These are phyloP conservation scores for Curvularia sp. DNA, from an alignment of 2,329 filamentous ascomycete genomes.

Conservation along the genomic window DNA sequence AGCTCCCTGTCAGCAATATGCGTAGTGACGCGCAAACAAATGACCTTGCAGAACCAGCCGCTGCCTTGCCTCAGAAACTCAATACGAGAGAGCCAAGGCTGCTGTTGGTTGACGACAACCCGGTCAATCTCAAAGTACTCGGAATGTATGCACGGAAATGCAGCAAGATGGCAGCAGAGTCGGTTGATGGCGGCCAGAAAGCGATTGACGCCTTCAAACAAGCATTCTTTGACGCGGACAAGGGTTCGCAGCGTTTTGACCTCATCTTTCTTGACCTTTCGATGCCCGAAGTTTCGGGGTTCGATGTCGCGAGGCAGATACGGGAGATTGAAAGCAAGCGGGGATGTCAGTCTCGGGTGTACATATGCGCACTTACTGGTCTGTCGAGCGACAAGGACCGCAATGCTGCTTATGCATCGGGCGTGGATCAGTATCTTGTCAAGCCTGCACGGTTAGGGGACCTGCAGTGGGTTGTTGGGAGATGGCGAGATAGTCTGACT, in stretches of 20 bases:
- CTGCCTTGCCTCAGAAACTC: neutral
- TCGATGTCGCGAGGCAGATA: conserved; percentile 16
- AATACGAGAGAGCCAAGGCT: conserved; percentile 5
- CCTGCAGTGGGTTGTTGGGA: conserved; percentile 7
- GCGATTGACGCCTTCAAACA: conserved; percentile 13
- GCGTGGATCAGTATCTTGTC: conserved; percentile 15
- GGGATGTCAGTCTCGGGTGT: conserved; percentile 3
- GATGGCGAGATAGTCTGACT: conserved; percentile 7
- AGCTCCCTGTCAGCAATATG: neutral
- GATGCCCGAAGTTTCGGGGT: conserved; percentile 14
- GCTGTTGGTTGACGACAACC: conserved; percentile 16
- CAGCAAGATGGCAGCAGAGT: conserved; percentile 6
- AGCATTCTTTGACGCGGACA: neutral
- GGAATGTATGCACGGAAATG: conserved; percentile 15
- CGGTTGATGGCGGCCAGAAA: conserved; percentile 12
- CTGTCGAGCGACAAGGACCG: conserved; percentile 15
- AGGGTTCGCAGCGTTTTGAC: conserved; percentile 6
- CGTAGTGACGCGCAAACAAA: neutral
- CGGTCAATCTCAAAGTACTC: conserved; percentile 15
- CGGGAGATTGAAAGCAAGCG: conserved; percentile 10
- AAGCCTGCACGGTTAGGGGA: conserved; percentile 9
- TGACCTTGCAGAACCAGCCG: neutral
- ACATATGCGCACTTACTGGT: conserved; percentile 17
- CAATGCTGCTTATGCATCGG: conserved; percentile 15
- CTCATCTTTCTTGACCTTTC: conserved; percentile 17